Percentiles rank a stretch among this genome's conserved stretches.
phyloP scores from a whole-genome alignment of 352 stramenopile genomes.

The Elongisporangium prolatum region DNA sequence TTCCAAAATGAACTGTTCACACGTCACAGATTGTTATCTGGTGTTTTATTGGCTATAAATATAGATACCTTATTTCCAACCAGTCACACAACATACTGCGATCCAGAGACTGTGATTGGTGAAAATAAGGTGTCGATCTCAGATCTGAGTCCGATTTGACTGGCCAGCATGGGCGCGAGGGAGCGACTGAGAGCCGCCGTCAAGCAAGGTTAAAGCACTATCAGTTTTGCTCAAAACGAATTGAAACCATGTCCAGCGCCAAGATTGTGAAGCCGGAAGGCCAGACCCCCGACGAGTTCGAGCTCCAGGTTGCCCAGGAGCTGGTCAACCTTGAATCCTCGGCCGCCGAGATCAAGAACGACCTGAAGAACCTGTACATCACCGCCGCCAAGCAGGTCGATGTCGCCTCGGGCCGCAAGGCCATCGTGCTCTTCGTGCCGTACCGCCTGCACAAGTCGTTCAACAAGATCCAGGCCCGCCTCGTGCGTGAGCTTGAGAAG shows the following conservation, averaged over 20 bases:
- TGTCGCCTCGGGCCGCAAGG: slow-evolving; percentile 92
- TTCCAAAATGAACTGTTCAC: not conserved
- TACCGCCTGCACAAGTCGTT: slow-evolving; percentile 97
- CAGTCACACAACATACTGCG: slow-evolving; percentile 3
- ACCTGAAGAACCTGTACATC: slow-evolving; percentile 98
- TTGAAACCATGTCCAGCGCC: slow-evolving; percentile 49
- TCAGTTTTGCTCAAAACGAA: slow-evolving; percentile 49
- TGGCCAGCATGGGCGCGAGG: slow-evolving; percentile 18
- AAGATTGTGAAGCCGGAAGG: slow-evolving; percentile 88
- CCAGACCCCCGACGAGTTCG: slow-evolving; percentile 84
- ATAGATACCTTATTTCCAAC: slow-evolving; percentile 5
- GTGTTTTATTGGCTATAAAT: not conserved
- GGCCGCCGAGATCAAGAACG: slow-evolving; percentile 96
- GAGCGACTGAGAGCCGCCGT: not conserved
- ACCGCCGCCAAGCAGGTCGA: slow-evolving; percentile 98
- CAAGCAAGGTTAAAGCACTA: slow-evolving; percentile 32
- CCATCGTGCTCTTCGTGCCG: slow-evolving; percentile 99
- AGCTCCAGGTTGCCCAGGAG: slow-evolving; percentile 86
- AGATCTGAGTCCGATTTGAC: slow-evolving; percentile 24
- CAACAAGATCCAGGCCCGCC: slow-evolving; percentile 98
- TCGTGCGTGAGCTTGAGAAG: slow-evolving; percentile 99
- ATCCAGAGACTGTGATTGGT: slow-evolving; percentile 4
- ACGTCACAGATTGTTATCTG: not conserved
- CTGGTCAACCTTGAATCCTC: slow-evolving; percentile 90
- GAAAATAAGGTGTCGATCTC: slow-evolving; percentile 9